These are phyloP conservation scores for Solanum neorickii DNA, from an alignment of 257 asterid genomes.

Conservation along the genomic window DNA sequence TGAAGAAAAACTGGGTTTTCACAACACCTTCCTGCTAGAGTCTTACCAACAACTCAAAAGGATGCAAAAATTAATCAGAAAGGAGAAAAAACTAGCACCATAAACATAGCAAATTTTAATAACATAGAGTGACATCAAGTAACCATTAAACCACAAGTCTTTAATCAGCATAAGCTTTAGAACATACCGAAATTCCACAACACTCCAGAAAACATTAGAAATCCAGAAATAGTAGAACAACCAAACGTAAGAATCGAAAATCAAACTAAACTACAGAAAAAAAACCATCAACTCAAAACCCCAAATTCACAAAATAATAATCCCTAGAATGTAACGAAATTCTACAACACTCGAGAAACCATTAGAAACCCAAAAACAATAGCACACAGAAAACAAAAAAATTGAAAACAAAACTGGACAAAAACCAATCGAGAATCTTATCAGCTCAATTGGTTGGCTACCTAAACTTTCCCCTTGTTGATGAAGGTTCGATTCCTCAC, in stretches of 20 bases:
- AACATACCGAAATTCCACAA: not conserved
- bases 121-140: not conserved
- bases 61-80: not conserved
- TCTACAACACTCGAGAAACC: not conserved
- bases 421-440: not conserved
- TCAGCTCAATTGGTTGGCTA: not conserved
- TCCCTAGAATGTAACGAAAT: not conserved
- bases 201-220: not conserved
- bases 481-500: not conserved
- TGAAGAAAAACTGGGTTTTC: not conserved
- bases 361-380: not conserved
- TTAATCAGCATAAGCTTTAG: not conserved
- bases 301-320: not conserved
- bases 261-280: not conserved
- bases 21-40: not conserved
- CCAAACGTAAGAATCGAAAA: not conserved
- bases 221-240: not conserved
- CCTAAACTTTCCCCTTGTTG: not conserved
- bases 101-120: not conserved
- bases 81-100: not conserved
- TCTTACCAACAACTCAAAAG: not conserved
- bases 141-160: not conserved
- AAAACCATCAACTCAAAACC: not conserved
- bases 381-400: not conserved
- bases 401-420: not conserved